phyloP scores from a whole-genome alignment of 2,329 filamentous ascomycete species.

The Pyrenochaeta sp. region DNA sequence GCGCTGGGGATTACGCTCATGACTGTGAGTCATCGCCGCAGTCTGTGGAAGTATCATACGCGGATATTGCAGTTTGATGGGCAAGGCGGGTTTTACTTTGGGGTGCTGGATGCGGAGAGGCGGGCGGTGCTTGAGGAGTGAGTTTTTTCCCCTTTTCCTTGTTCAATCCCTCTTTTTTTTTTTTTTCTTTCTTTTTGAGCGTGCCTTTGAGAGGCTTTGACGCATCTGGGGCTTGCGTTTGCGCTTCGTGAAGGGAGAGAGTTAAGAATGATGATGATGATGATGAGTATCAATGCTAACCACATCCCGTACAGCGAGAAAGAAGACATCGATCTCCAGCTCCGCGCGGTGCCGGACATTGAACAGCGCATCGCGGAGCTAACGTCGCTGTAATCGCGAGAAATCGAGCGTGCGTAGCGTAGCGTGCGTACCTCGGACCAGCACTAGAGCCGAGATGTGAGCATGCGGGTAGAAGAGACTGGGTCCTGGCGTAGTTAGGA shows the following conservation, averaged over 20 bases:
- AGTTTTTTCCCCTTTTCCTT: constrained; percentile 32
- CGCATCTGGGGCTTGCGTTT: no score
- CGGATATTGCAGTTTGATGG: constrained; percentile 97
- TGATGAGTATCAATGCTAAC: constrained; percentile 19
- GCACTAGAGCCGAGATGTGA: no score
- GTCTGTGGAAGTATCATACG: constrained; percentile 95
- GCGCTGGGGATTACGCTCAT: constrained; percentile 90
- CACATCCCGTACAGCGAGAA: constrained; percentile 71
- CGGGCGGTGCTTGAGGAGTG: constrained; percentile 85
- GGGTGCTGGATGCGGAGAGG: constrained; percentile 84
- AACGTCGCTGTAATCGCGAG: constrained; percentile 47
- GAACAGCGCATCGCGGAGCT: constrained; percentile 85
- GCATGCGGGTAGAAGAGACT: no score
- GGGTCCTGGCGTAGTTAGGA: no score
- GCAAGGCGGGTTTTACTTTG: constrained; percentile 90
- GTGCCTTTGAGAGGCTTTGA: no score
- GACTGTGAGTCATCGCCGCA: constrained; percentile 91
- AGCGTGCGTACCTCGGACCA: no score
- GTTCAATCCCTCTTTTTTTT: no score
- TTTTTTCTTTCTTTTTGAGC: background rate
- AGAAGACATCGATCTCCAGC: constrained; percentile 86
- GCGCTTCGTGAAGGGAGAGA: no score
- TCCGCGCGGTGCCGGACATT: constrained; percentile 86
- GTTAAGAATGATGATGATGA: no score
- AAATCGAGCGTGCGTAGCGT: no score